A percentile compares a stretch with the other conserved stretches of the same genome.
phyloP scores from a whole-genome alignment of 306 rosid genomes.

The Betula pendula region DNA sequence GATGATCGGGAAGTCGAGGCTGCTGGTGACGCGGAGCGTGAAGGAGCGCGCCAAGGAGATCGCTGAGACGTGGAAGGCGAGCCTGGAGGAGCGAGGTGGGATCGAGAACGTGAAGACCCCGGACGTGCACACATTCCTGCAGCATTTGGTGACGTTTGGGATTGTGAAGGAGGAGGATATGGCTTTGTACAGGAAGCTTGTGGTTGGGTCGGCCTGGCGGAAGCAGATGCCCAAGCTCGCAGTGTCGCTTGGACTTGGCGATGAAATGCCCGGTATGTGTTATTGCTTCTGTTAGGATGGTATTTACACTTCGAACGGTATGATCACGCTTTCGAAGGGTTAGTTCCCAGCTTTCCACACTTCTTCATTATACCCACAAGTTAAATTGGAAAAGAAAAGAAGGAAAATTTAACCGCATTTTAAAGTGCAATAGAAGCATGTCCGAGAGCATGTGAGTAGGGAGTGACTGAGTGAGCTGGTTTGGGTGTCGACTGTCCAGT shows the following conservation, averaged over 20 bases:
- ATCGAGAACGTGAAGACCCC: conserved; percentile 89
- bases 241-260: conserved; percentile 81
- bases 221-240: conserved; percentile 99
- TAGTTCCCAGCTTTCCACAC: neutral
- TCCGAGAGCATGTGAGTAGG: neutral
- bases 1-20: conserved; percentile 76
- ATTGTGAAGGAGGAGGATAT: conserved; percentile 73
- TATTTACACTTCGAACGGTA: neutral
- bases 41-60: conserved; percentile 67
- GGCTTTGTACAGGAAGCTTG: conserved; percentile 79
- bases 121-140: conserved; percentile 90
- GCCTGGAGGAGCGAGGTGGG: conserved; percentile 92
- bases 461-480: neutral
- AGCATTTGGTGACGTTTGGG: conserved; percentile 96
- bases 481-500: neutral
- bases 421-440: neutral
- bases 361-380: neutral
- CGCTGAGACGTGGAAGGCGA: conserved; percentile 87
- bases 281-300: neutral
- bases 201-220: conserved; percentile 94
- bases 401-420: neutral
- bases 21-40: conserved; percentile 77
- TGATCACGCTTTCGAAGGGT: neutral
- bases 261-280: conserved; percentile 82
- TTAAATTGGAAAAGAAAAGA: too few species aligned